Evolutionary conservation across 1,284 basidiomycete genomes (phyloP).

Genomic region (Papiliotrema laurentii): DNA sequence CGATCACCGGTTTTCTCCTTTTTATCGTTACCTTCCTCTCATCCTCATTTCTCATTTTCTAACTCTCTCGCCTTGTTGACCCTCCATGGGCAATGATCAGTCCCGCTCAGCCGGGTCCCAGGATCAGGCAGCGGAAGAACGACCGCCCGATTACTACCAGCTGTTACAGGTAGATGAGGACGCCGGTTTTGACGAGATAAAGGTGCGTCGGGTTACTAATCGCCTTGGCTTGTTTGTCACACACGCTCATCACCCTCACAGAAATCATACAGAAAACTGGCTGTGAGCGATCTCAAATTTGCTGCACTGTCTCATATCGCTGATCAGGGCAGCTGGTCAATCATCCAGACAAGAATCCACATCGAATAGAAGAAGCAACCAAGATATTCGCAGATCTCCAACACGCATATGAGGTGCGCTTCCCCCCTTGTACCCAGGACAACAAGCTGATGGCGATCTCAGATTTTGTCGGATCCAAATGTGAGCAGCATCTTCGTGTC

Average conservation of each 20-base stretch:
- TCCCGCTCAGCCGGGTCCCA: slow-evolving; percentile 17
- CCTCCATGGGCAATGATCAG: slow-evolving; percentile 43
- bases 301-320: background rate
- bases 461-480: slow-evolving; percentile 88
- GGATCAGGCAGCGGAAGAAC: slow-evolving; percentile 15
- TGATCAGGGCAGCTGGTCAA: slow-evolving; percentile 58
- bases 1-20: background rate
- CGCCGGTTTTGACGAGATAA: slow-evolving; percentile 82
- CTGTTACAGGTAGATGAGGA: slow-evolving; percentile 72
- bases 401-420: slow-evolving; percentile 82
- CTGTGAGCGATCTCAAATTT: slow-evolving; percentile 41
- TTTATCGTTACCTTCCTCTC: background rate
- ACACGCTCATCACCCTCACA: slow-evolving; percentile 38
- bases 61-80: background rate
- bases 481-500: slow-evolving; percentile 50
- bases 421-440: background rate
- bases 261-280: slow-evolving; percentile 76
- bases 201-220: slow-evolving; percentile 52
- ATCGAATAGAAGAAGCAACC: slow-evolving; percentile 79
- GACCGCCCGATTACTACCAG: slow-evolving; percentile 65
- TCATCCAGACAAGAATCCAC: slow-evolving; percentile 84
- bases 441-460: background rate
- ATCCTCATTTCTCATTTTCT: background rate
- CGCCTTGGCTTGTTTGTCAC: slow-evolving; percentile 3
- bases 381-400: slow-evolving; percentile 82